A percentile compares a stretch with the other conserved stretches of the same genome.
Conservation (phyloP, 2,329 filamentous ascomycete species). For the Domatiomyces catenatus region DNA sequence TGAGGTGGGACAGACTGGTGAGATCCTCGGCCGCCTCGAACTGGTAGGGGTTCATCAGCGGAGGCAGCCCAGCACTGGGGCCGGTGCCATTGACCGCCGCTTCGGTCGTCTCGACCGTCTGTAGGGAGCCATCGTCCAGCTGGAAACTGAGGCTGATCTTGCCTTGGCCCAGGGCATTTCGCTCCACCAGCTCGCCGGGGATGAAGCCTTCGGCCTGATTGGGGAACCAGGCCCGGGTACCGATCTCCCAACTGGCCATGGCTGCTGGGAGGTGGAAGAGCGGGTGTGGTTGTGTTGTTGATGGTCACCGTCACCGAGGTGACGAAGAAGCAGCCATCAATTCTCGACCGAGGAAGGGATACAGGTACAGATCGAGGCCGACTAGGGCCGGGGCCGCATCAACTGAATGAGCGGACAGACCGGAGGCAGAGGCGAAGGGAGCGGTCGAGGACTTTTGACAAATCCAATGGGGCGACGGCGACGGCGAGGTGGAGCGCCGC, state of each 20-base stretch:
- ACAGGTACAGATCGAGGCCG: background rate
- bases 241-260: constrained; percentile 64
- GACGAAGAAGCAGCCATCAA: background rate
- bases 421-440: no score
- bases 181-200: constrained; percentile 82
- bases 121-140: constrained; percentile 72
- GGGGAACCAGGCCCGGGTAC: constrained; percentile 95
- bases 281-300: background rate
- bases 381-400: background rate
- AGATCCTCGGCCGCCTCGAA: constrained; percentile 97
- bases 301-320: constrained; percentile 1
- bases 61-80: constrained; percentile 59
- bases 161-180: constrained; percentile 69
- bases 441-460: no score
- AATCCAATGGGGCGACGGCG: background rate
- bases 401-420: background rate
- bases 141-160: constrained; percentile 57
- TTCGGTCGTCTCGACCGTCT: constrained; percentile 62
- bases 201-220: constrained; percentile 94
- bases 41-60: constrained; percentile 95
- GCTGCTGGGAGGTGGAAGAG: constrained; percentile 24
- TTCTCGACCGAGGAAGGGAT: background rate
- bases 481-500: background rate
- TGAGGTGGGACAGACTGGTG: constrained; percentile 92
- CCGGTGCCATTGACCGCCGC: constrained; percentile 62